phyloP scores from a whole-genome alignment of 2,329 filamentous ascomycete species.

The Colletotrichum sublineola region DNA sequence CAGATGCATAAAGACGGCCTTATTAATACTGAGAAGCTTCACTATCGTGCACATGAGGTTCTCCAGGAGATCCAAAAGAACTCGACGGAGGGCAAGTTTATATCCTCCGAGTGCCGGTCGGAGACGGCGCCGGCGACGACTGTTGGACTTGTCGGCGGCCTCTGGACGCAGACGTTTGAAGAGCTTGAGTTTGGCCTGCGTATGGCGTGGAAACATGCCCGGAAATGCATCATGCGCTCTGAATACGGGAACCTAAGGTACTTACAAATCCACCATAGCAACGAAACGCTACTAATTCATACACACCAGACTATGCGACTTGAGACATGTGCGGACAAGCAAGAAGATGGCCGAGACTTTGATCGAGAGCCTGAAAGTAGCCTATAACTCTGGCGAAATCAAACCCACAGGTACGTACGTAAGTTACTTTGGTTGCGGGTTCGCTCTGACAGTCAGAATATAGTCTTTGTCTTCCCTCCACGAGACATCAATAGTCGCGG shows the following conservation, averaged over 20 bases:
- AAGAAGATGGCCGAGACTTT: slow-evolving; percentile 41
- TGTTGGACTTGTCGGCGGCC: slow-evolving; percentile 32
- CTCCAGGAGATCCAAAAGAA: slow-evolving; percentile 40
- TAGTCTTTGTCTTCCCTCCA: slow-evolving; percentile 39
- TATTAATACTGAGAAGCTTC: slow-evolving; percentile 30
- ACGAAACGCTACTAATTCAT: background rate
- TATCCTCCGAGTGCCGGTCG: slow-evolving; percentile 18
- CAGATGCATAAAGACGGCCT: slow-evolving; percentile 37
- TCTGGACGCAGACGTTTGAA: slow-evolving; percentile 40
- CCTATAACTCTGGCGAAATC: slow-evolving; percentile 38
- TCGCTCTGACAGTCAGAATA: background rate
- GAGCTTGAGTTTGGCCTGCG: slow-evolving; percentile 38
- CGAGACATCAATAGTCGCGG: slow-evolving; percentile 36
- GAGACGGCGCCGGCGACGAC: slow-evolving; percentile 14
- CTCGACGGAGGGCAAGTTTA: slow-evolving; percentile 32
- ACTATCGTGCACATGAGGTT: slow-evolving; percentile 32
- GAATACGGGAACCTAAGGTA: slow-evolving; percentile 37
- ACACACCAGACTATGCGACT: slow-evolving; percentile 22
- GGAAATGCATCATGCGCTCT: slow-evolving; percentile 40
- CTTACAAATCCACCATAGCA: background rate
- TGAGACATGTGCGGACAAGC: slow-evolving; percentile 39
- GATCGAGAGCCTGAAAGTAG: slow-evolving; percentile 33
- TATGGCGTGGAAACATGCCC: slow-evolving; percentile 37
- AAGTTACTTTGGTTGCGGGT: background rate
- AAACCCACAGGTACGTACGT: slow-evolving; percentile 32